Base-by-base conservation (phyloP, 768 basidiomycete genomes). In the Suillus clintonianus region DNA sequence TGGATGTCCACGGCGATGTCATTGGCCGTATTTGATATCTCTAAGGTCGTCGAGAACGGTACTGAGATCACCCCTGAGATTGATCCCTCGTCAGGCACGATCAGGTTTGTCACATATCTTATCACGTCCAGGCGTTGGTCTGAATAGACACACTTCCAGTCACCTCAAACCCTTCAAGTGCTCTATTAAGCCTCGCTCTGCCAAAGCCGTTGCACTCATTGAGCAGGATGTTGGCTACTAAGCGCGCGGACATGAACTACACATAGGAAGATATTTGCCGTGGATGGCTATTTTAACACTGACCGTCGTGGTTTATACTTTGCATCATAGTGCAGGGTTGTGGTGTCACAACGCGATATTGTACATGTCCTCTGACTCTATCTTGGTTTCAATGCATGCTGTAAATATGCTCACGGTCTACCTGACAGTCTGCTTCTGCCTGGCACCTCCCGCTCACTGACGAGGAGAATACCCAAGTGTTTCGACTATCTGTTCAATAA, bases 31-130 rank as follows among this genome's bases (percentile, higher is more conserved):
- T 82, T 84, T 60, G 65, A 81, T n/a, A 76, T 84, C 34, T 68
- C 71, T n/a, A 81, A 79, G 41, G 75, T 69, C 0, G 64, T 79
- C 3, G 77, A 75, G 55, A 74, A 80, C n/a, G 81, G 80, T 6
- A 66, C 73, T 1, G 78, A 78, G 24, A 68, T 84, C 45, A 80
- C 80, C 56, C 85, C 85, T n/a, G 73, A 83, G 8, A 79, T 82
- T 63, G 82, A 82, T 19, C 81, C 81, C 64, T 85, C 83, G 8
- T 81, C 80, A 15, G 85, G 85, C 36, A 85, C 85, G 1, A 86
- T 87, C 64, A 86, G 85, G 86, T 82, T 68, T 66, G 41, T 37
- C 11, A 1, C 4, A 13, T n/a, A n/a, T 55, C 5, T 22, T 22
- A 24, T 55, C n/a, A 10, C 4, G 2, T 10, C 14, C 14, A 36